Percentiles rank a stretch among this genome's conserved stretches.
phyloP scores from a whole-genome alignment of 2,329 filamentous ascomycete genomes.

The Aureobasidium mangrovei region DNA sequence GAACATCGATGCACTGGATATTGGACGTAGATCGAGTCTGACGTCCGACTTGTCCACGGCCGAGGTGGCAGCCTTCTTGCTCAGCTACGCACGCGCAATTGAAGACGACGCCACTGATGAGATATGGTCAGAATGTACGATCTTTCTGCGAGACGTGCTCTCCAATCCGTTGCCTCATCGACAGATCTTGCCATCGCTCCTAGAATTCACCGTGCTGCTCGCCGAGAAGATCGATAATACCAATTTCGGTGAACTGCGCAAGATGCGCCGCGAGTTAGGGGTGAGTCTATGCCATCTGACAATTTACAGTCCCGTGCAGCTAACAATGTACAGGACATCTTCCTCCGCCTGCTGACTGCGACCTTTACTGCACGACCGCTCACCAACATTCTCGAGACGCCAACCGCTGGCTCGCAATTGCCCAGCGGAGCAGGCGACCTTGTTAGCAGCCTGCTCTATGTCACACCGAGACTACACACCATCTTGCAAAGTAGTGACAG shows the following conservation, averaged over 20 bases:
- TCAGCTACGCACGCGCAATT: constrained; percentile 79
- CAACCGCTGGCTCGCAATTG: constrained; percentile 34
- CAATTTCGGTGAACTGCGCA: constrained; percentile 87
- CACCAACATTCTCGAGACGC: neutral
- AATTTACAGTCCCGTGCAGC: too few species aligned
- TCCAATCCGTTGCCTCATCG: constrained; percentile 91
- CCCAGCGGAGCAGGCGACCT: constrained; percentile 52
- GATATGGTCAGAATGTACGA: constrained; percentile 91
- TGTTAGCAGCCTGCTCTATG: constrained; percentile 66
- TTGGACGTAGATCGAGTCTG: constrained; percentile 73
- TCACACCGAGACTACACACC: constrained; percentile 71
- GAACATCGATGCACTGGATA: constrained; percentile 71
- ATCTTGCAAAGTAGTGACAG: constrained; percentile 82
- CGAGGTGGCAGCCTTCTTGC: constrained; percentile 79
- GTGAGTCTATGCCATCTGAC: constrained; percentile 43
- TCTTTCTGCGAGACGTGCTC: constrained; percentile 81
- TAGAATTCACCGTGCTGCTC: constrained; percentile 82
- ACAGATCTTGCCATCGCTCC: constrained; percentile 73
- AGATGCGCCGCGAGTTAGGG: constrained; percentile 82
- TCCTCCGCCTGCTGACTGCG: constrained; percentile 79
- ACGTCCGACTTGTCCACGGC: constrained; percentile 76
- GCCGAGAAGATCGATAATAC: constrained; percentile 97
- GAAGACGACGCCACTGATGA: constrained; percentile 98
- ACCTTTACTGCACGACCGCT: constrained; percentile 70
- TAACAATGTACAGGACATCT: constrained; percentile 58